Evolutionary conservation across 169 alveolate genomes (phyloP).

Genomic region (Cryptosporidium sp.): DNA sequence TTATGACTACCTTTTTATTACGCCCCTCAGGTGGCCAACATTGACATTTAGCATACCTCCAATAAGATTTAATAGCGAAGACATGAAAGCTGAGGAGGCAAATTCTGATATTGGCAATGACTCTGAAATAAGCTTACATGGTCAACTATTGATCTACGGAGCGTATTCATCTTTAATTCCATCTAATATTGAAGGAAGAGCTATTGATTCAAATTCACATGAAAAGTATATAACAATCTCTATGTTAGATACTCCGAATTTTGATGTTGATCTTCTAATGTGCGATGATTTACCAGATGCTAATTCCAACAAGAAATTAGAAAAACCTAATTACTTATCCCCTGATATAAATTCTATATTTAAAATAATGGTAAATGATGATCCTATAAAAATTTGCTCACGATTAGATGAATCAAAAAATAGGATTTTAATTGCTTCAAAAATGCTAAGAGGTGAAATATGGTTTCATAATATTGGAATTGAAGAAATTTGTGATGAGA

Average conservation of each 20-base stretch:
- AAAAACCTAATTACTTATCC: slow-evolving; percentile 13
- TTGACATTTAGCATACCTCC: slow-evolving; percentile 60
- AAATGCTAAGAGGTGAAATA: slow-evolving; percentile 43
- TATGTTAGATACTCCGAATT: slow-evolving; percentile 37
- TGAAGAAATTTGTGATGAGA: slow-evolving; percentile 21
- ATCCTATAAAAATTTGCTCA: slow-evolving; percentile 35
- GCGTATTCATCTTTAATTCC: background rate
- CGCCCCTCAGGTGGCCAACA: slow-evolving; percentile 72
- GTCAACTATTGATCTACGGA: slow-evolving; percentile 22
- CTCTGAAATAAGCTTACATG: slow-evolving; percentile 13
- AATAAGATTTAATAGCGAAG: slow-evolving; percentile 57
- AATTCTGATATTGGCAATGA: background rate
- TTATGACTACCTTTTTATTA: slow-evolving; percentile 60
- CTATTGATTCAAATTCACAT: background rate
- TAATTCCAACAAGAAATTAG: background rate
- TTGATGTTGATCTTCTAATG: slow-evolving; percentile 43
- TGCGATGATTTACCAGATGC: background rate
- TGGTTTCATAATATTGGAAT: slow-evolving; percentile 24
- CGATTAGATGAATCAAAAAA: slow-evolving; percentile 10
- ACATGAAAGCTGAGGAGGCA: slow-evolving; percentile 35
- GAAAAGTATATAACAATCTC: slow-evolving; percentile 34
- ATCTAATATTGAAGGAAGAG: slow-evolving; percentile 11
- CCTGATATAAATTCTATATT: slow-evolving; percentile 43
- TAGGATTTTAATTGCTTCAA: slow-evolving; percentile 32
- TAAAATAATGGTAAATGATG: slow-evolving; percentile 26